Percentiles rank a stretch among this genome's conserved stretches.
Conservation (phyloP, 306 rosid species). For the Fragaria iinumae region DNA sequence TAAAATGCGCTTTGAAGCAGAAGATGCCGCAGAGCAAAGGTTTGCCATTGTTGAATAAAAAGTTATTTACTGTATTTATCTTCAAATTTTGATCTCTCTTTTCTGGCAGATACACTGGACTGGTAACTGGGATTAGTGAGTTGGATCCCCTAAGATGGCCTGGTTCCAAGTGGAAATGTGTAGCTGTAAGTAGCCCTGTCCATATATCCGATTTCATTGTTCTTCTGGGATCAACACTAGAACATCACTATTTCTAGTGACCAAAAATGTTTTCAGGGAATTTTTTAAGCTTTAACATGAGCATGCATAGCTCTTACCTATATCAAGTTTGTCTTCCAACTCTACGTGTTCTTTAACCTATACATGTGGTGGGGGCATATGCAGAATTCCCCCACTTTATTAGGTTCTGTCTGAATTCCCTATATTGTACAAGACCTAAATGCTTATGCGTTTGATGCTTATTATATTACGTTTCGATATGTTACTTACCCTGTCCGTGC, state of each 20-base stretch:
- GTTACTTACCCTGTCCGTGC: background rate
- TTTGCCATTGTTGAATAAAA: slow-evolving; percentile 25
- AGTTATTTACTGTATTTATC: slow-evolving; percentile 6
- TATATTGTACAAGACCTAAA: background rate
- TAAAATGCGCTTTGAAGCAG: slow-evolving; percentile 82
- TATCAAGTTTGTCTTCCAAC: background rate
- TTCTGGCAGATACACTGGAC: slow-evolving; percentile 67
- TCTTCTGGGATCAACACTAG: background rate
- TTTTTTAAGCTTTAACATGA: background rate
- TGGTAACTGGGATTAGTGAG: slow-evolving; percentile 65
- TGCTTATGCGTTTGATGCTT: background rate
- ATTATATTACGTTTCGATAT: background rate
- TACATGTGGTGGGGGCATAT: background rate
- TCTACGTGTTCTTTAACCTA: background rate
- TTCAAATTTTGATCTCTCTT: slow-evolving; percentile 3
- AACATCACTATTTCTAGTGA: background rate
- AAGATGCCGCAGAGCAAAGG: slow-evolving; percentile 91
- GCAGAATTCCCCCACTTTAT: background rate
- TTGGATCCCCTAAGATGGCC: slow-evolving; percentile 87
- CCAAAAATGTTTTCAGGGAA: background rate
- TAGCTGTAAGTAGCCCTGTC: slow-evolving; percentile 44
- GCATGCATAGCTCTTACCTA: background rate
- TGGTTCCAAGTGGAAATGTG: slow-evolving; percentile 87
- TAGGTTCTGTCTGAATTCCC: background rate
- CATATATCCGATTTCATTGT: background rate